Evolutionary conservation across 2,329 filamentous ascomycete species (phyloP).

Genomic region (Calonectria pteridis): DNA sequence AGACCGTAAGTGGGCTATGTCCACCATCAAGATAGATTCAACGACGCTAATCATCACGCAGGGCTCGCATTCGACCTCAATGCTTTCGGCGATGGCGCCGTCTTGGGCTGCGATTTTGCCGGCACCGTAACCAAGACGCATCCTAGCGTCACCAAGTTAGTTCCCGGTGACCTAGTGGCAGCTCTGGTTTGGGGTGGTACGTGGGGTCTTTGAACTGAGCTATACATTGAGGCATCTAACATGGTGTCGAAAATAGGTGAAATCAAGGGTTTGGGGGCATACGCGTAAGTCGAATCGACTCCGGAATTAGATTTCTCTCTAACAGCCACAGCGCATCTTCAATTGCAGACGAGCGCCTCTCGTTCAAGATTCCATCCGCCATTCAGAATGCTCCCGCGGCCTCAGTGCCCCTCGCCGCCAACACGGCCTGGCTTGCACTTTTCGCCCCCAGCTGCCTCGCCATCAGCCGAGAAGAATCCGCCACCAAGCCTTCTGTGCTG

Average conservation of each 20-base stretch:
- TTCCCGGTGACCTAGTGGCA: slow-evolving; percentile 32
- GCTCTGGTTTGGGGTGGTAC: slow-evolving; percentile 46
- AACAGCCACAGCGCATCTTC: slow-evolving; percentile 47
- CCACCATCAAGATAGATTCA: fast-evolving
- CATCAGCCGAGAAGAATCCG: slow-evolving; percentile 33
- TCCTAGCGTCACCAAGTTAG: slow-evolving; percentile 27
- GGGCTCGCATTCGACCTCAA: slow-evolving; percentile 50
- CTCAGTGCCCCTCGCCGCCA: slow-evolving; percentile 52
- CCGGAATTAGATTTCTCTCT: neutral
- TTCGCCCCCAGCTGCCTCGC: slow-evolving; percentile 52
- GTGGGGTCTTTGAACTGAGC: neutral
- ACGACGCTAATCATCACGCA: neutral
- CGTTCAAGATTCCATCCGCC: slow-evolving; percentile 50
- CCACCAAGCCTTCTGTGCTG: slow-evolving; percentile 41
- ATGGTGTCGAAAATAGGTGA: slow-evolving; percentile 27
- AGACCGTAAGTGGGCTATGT: slow-evolving; percentile 29
- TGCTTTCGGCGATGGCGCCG: slow-evolving; percentile 52
- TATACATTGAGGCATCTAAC: neutral
- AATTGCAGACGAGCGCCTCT: slow-evolving; percentile 54
- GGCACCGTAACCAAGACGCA: slow-evolving; percentile 51
- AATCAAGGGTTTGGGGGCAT: slow-evolving; percentile 50
- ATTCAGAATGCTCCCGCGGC: slow-evolving; percentile 46
- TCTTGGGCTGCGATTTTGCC: slow-evolving; percentile 53
- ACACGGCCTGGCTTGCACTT: slow-evolving; percentile 54
- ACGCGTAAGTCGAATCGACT: slow-evolving; percentile 26